Conservation (phyloP, 2,329 filamentous ascomycete genomes). For the Coniochaeta ligniaria region DNA sequence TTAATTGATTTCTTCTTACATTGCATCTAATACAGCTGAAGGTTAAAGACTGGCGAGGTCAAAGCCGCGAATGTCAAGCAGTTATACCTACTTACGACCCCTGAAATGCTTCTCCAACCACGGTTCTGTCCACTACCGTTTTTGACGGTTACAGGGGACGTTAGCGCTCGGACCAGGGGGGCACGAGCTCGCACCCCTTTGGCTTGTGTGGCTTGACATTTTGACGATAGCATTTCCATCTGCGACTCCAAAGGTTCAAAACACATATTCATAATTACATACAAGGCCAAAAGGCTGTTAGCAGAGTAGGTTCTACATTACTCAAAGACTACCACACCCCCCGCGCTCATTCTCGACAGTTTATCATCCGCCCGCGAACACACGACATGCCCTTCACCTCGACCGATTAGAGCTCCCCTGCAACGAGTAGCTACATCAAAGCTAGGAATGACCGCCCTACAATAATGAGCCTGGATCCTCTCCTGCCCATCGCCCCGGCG, state of each 20-base stretch:
- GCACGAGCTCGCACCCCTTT: not conserved
- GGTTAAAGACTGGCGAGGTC: too few relatives aligned
- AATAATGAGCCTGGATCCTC: constrained; percentile 75
- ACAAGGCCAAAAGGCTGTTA: too few relatives aligned
- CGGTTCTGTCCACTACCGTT: not conserved
- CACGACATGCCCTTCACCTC: too few relatives aligned
- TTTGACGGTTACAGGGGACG: not conserved
- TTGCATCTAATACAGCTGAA: too few relatives aligned
- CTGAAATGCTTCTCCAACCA: not conserved
- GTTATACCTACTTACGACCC: too few relatives aligned
- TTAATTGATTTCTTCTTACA: too few relatives aligned
- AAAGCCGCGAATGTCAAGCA: too few relatives aligned
- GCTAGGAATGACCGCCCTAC: constrained; percentile 13
- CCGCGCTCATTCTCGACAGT: too few relatives aligned
- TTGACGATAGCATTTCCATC: not conserved
- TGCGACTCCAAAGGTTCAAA: too few relatives aligned
- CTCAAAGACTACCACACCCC: too few relatives aligned
- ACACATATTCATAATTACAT: not conserved
- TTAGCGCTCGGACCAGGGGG: not conserved
- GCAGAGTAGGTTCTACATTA: too few relatives aligned
- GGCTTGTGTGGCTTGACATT: not conserved
- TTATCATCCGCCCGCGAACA: too few relatives aligned
- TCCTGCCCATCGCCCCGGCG: constrained; percentile 86
- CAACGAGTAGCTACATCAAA: not conserved
- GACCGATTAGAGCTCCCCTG: not conserved